phyloP scores from a whole-genome alignment of 2,329 filamentous ascomycete genomes.

The Stagonosporopsis tanaceti region DNA sequence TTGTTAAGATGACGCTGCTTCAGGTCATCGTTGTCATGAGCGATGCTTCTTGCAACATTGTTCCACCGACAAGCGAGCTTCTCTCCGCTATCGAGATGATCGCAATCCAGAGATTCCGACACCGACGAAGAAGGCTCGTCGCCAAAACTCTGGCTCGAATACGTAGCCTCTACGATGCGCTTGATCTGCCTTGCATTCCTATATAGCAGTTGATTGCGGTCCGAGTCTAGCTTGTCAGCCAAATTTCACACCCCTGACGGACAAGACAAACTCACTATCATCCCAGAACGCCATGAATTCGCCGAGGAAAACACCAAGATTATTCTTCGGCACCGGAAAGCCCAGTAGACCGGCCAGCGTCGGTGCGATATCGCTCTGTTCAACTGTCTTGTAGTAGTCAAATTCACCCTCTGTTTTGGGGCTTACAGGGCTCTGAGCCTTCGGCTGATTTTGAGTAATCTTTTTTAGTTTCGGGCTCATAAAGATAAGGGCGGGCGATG shows the following conservation, averaged over 20 bases:
- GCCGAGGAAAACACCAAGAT: conserved; percentile 83
- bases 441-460: conserved; percentile 53
- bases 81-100: conserved; percentile 30
- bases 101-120: background rate
- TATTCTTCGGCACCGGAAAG: conserved; percentile 88
- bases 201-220: conserved; percentile 73
- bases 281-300: conserved; percentile 82
- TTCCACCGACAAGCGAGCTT: conserved; percentile 75
- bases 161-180: conserved; percentile 77
- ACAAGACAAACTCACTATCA: conserved; percentile 62
- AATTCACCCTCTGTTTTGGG: conserved; percentile 69
- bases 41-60: conserved; percentile 30
- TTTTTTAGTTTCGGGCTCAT: conserved; percentile 80
- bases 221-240: conserved; percentile 46
- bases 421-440: conserved; percentile 61
- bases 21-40: conserved; percentile 12
- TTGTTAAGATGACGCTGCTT: conserved; percentile 50
- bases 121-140: conserved; percentile 18
- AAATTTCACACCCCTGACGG: conserved; percentile 19
- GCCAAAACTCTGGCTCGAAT: conserved; percentile 63
- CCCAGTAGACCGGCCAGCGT: conserved; percentile 87
- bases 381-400: conserved; percentile 82
- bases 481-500: conserved; percentile 90
- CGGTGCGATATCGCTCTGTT: conserved; percentile 93
- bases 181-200: conserved; percentile 84